Conservation (phyloP, 139 green algal species). For the Micractinium sp. region DNA sequence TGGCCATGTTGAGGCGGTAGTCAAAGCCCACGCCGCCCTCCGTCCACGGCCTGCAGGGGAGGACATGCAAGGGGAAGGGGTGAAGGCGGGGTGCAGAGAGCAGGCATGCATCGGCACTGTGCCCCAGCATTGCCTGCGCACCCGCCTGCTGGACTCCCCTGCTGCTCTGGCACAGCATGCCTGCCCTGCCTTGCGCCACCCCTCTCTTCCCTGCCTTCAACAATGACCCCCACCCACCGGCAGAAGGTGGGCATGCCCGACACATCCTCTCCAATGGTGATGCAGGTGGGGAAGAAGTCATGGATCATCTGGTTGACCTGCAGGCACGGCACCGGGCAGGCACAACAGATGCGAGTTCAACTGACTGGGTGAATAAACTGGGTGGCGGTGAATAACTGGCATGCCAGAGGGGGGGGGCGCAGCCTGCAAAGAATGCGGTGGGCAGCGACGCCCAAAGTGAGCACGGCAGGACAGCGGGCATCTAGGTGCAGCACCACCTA, state of each 20-base stretch:
- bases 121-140: not conserved
- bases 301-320: constrained; percentile 96
- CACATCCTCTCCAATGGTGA: constrained; percentile 97
- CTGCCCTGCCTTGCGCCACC: not conserved
- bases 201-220: not conserved
- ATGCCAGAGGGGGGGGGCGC: no score
- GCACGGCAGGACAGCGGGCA: not conserved
- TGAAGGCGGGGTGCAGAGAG: not conserved
- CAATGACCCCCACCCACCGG: constrained; percentile 7
- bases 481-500: no score
- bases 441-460: not conserved
- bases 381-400: not conserved
- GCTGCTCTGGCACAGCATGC: not conserved
- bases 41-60: constrained; percentile 60
- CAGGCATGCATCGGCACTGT: not conserved
- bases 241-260: constrained; percentile 96
- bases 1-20: constrained; percentile 99
- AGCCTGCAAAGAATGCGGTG: not conserved
- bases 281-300: constrained; percentile 86
- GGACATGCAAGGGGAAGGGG: not conserved
- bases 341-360: not conserved
- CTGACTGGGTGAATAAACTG: no score
- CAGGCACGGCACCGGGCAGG: constrained; percentile 74
- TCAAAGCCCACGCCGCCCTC: constrained; percentile 98
- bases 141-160: not conserved